Base-by-base conservation (phyloP, 2,329 filamentous ascomycete species). In the Paraconiothyrium brasiliense region DNA sequence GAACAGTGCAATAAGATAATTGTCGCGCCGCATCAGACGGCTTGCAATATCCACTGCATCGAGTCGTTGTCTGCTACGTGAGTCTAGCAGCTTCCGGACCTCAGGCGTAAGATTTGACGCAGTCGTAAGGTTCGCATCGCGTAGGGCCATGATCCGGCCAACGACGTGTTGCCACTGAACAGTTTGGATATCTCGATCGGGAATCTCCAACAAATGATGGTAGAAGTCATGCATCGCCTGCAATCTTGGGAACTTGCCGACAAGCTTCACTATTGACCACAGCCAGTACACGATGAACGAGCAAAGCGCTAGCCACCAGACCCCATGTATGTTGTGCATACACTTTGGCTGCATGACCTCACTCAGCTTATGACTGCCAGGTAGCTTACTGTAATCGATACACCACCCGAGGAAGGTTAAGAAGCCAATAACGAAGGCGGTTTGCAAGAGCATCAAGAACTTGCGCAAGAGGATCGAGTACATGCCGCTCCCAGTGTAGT, bases 11-110 rank as follows among this genome's bases (percentile, higher is more conserved):
- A 99, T 97, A 65, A 97, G 87, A 71, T 97, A 99, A 73, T 99
- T 99, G 65, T 97, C 94, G 73, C 92, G 91, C 61, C 95, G 90
- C 95, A 99, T 98, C 49, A 99, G 81, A 35, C 95, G 89, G 74
- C 98, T 99, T 7, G 95, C 95, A 76, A 99, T 98, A 73, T 97
- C 95, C 71, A 97, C 93, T 11, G 95, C 95, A 78, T 97, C 95
- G 69, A 99, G 89, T 64, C 94, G 87, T 79, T 98, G 93, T 77
- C 97, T 97, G 24, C 93, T 96, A 74, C 96, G 93, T 61, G 89
- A 93, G 49, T 92, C 91, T 65, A 94, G 84, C 61, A 86, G 87
- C 65, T 84, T 86, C 62, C 86, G 84, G 66, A 86, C 85, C 63
- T 83, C 81, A 11, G 86, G 81, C n/a, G 85, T 85, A 16, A 89